phyloP scores from a whole-genome alignment of 768 basidiomycete species.

The Cyclocybe aegerita region DNA sequence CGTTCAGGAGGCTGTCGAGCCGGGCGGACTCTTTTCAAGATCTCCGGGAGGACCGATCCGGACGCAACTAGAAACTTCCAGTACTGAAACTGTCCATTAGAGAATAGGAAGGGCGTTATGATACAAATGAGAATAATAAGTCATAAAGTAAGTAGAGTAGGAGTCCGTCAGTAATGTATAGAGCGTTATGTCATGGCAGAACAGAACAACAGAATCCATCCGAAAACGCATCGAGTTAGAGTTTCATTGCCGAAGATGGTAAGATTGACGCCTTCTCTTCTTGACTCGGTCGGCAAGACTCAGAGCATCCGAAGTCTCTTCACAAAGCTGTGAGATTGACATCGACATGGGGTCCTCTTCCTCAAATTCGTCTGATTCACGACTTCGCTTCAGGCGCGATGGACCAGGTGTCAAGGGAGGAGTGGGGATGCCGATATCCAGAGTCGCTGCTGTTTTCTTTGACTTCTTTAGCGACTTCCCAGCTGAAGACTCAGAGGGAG shows the following conservation, averaged over 20 bases:
- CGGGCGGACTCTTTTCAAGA: not conserved
- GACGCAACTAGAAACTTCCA: no score
- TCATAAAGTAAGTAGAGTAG: no score
- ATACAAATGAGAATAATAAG: no score
- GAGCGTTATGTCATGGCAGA: no score
- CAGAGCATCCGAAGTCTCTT: constrained; percentile 6
- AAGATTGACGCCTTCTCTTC: constrained; percentile 27
- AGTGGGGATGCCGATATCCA: constrained; percentile 15
- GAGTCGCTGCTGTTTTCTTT: not conserved
- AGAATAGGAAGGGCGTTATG: no score
- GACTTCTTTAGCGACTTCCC: constrained; percentile 4
- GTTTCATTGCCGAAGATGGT: not conserved
- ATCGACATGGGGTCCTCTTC: not conserved
- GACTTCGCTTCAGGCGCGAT: constrained; percentile 32
- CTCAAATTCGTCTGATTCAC: not conserved
- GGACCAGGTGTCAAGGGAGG: constrained; percentile 28
- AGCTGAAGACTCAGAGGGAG: constrained; percentile 14
- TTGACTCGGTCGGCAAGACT: constrained; percentile 44
- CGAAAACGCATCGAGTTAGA: not conserved
- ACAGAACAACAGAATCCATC: no score
- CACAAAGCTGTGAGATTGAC: constrained; percentile 1
- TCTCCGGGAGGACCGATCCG: no score
- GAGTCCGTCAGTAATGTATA: no score
- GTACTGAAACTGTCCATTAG: no score
- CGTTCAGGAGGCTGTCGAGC: not conserved